phyloP scores from a whole-genome alignment of 2,329 filamentous ascomycete species.

The Epichloe glyceriae region DNA sequence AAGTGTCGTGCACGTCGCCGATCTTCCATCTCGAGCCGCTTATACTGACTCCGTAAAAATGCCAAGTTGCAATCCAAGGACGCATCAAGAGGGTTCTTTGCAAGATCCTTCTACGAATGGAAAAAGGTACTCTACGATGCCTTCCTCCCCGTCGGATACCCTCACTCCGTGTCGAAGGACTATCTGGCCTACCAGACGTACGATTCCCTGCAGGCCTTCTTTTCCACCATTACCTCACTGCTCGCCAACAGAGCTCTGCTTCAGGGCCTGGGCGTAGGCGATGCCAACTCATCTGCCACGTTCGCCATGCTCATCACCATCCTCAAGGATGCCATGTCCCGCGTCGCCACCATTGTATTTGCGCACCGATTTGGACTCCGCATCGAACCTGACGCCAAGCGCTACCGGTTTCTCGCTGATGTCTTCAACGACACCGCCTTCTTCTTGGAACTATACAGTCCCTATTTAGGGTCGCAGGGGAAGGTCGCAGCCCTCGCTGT shows the following conservation, averaged over 20 bases:
- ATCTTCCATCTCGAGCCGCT: background rate
- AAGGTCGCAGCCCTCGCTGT: slow-evolving; percentile 37
- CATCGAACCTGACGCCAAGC: slow-evolving; percentile 84
- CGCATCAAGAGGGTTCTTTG: slow-evolving; percentile 13
- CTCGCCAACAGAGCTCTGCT: slow-evolving; percentile 74
- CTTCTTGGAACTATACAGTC: slow-evolving; percentile 73
- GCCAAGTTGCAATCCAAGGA: slow-evolving; percentile 13
- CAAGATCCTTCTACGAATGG: slow-evolving; percentile 20
- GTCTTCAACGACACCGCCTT: slow-evolving; percentile 80
- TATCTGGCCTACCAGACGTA: slow-evolving; percentile 61
- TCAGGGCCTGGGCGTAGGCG: slow-evolving; percentile 68
- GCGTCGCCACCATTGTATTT: slow-evolving; percentile 75
- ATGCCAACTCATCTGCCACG: slow-evolving; percentile 66
- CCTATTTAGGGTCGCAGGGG: slow-evolving; percentile 46
- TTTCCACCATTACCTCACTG: slow-evolving; percentile 66
- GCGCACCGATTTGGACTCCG: slow-evolving; percentile 70
- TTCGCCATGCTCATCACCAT: slow-evolving; percentile 72
- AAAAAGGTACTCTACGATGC: slow-evolving; percentile 43
- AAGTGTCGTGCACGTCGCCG: background rate
- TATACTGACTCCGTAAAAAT: background rate
- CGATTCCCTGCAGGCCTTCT: slow-evolving; percentile 75
- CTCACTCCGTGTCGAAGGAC: slow-evolving; percentile 71
- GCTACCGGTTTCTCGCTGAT: slow-evolving; percentile 75
- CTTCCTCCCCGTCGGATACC: slow-evolving; percentile 80
- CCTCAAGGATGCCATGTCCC: slow-evolving; percentile 67